Evolutionary conservation across 2,329 filamentous ascomycete species (phyloP).

Genomic region (Epichloe glyceriae): DNA sequence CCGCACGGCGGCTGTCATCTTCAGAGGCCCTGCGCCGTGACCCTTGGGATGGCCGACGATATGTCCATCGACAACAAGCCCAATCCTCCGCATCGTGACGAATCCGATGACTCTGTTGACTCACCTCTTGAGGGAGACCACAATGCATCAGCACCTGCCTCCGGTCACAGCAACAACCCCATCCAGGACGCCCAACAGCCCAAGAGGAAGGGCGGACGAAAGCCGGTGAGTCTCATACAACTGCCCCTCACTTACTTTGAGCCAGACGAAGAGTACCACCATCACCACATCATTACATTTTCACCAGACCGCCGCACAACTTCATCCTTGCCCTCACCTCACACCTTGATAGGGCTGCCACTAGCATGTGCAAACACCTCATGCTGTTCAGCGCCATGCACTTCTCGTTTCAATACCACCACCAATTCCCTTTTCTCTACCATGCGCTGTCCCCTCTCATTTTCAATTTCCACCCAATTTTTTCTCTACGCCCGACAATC

Average conservation of each 20-base stretch:
- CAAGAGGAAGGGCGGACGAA: conserved; percentile 94
- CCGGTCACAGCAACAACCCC: conserved; percentile 14
- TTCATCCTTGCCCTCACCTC: not conserved
- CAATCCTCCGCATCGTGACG: conserved; percentile 34
- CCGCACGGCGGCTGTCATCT: conserved; percentile 24
- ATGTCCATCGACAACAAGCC: conserved; percentile 46
- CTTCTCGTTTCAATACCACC: not conserved
- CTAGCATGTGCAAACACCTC: not conserved
- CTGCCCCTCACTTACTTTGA: conserved; percentile 1
- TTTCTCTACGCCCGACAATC: too few relatives aligned
- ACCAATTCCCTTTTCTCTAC: not conserved
- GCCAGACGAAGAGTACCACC: too few relatives aligned
- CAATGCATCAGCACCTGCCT: conserved; percentile 19
- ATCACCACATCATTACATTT: not conserved
- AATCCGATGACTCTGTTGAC: conserved; percentile 47
- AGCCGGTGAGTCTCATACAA: conserved; percentile 60
- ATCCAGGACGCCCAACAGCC: conserved; percentile 50
- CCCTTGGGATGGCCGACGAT: conserved; percentile 46
- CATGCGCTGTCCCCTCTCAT: not conserved
- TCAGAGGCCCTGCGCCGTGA: conserved; percentile 22
- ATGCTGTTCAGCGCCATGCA: not conserved
- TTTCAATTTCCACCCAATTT: not conserved
- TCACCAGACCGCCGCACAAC: not conserved
- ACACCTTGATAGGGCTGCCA: not conserved
- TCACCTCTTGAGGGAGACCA: conserved; percentile 48